Evolutionary conservation across 352 stramenopile species (phyloP), one percentile per base, ranked within the genome.

Genomic region (Globisporangium nodosum): DNA sequence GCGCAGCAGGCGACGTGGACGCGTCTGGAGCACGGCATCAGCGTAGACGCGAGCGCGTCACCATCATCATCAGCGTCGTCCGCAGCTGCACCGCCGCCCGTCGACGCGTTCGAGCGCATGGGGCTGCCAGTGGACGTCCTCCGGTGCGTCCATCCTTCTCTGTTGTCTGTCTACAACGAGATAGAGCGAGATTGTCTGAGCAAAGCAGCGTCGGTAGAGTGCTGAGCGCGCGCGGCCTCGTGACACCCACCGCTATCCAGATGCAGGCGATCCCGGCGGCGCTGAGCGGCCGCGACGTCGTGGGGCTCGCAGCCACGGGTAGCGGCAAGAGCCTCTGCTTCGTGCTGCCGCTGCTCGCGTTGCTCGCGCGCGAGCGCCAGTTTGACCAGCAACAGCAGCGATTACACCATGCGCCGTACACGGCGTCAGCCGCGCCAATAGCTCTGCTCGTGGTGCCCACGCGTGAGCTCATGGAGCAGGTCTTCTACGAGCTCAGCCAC

Each of bases 261-360:
- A 98, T 98, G 84, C 88, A 97, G 64, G 70, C 83, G n/a, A 79
- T 97, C n/a, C 92, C 94, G 6, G 71, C 75, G 21, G 65, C 97
- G 7, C 61, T 94, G 11, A 63, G 69, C 12, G 76, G 85, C n/a
- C 73, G 89, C 24, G 96, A 99, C 71, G 78, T 99, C 31, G 75
- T 99, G 40, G 92, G 79, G 3, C 77, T 94, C 46, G 96, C 97
- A 7, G 90, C 96, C 0, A 99, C 97, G 3, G 96, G 96, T 47
- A 96, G 78, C 27, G 96, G 96, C 52, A 99, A 99, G 68, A 98
- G 91, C 5, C 87, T 97, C 31, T 91, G 89, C n/a, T 99, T 98
- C 70, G 62, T 99, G 27, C 70, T 99, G 20, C 97, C 97, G 13
- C 71, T 92, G 27, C 55, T 97, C 16, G 53, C 71, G 75, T 33